Evolutionary conservation across 768 basidiomycete genomes (phyloP).

Genomic region (Hericium alpestre): DNA sequence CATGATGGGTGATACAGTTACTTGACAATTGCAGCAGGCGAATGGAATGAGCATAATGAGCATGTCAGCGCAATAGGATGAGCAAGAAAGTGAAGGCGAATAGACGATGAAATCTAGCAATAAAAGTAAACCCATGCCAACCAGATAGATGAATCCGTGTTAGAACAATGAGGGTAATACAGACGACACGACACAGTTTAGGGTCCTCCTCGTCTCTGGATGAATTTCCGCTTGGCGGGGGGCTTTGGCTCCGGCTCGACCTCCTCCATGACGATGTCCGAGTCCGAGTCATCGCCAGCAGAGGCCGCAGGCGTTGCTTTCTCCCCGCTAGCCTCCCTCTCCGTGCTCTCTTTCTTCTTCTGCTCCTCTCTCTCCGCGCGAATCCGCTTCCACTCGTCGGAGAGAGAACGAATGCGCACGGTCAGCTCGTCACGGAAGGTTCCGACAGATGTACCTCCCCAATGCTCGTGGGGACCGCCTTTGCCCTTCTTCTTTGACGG

Average conservation of each 20-base stretch:
- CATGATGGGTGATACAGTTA: no score
- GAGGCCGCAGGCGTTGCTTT: slow-evolving; percentile 5
- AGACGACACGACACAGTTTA: no score
- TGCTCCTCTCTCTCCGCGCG: slow-evolving; percentile 4
- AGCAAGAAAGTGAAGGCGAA: background rate
- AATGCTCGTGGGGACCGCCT: slow-evolving; percentile 9
- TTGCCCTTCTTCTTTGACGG: background rate
- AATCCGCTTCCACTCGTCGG: slow-evolving; percentile 10
- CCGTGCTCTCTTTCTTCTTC: slow-evolving; percentile 5
- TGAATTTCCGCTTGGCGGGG: background rate
- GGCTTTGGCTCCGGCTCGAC: slow-evolving; percentile 3
- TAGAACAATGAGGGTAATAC: no score
- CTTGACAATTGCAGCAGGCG: no score
- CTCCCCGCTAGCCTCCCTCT: slow-evolving; percentile 1
- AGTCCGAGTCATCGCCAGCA: slow-evolving; percentile 6
- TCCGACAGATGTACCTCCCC: slow-evolving; percentile 5
- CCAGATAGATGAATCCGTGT: no score
- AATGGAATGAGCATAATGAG: no score
- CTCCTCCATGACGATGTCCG: slow-evolving; percentile 9
- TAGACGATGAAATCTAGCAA: background rate
- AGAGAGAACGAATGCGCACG: slow-evolving; percentile 5
- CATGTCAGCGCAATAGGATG: no score
- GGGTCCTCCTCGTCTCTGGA: no score
- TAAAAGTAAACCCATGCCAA: no score
- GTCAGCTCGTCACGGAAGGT: slow-evolving; percentile 6